These are phyloP conservation scores for Amanita subjunquillea DNA, from an alignment of 768 basidiomycete genomes.

Conservation along the genomic window DNA sequence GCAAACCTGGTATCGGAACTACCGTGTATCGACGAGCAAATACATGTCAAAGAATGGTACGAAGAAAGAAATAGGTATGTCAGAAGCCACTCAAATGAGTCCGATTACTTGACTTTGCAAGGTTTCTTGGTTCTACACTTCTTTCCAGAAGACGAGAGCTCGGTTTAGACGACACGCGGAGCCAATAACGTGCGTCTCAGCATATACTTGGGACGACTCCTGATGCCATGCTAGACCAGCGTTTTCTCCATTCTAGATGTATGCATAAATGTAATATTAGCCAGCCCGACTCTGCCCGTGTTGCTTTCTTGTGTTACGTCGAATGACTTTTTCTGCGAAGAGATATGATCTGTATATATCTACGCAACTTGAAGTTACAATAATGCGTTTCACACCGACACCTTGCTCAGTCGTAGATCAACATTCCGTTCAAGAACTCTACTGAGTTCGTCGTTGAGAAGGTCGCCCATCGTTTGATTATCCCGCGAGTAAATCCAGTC, in stretches of 20 bases:
- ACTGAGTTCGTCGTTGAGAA: constrained; percentile 63
- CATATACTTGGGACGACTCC: neutral
- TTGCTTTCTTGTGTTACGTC: neutral
- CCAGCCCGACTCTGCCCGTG: neutral
- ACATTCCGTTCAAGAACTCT: constrained; percentile 19
- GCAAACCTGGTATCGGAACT: constrained; percentile 1
- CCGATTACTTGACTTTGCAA: neutral
- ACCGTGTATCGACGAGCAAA: constrained; percentile 25
- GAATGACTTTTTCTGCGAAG: neutral
- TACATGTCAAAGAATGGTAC: constrained; percentile 46
- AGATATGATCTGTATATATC: neutral
- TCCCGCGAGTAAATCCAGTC: constrained; percentile 77
- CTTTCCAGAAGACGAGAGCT: constrained; percentile 45
- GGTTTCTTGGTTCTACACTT: constrained; percentile 45
- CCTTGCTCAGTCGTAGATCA: constrained; percentile 18
- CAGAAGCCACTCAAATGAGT: neutral
- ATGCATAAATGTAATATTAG: neutral
- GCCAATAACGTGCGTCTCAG: neutral
- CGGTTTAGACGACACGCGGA: constrained; percentile 3
- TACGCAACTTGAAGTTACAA: neutral
- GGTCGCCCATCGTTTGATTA: constrained; percentile 40
- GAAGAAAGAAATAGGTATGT: constrained; percentile 51
- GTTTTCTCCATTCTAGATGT: neutral
- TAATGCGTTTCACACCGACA: constrained; percentile 6
- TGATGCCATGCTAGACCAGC: neutral